Base-by-base conservation (phyloP, 257 asterid species). In the Nicotiana benthamiana region DNA sequence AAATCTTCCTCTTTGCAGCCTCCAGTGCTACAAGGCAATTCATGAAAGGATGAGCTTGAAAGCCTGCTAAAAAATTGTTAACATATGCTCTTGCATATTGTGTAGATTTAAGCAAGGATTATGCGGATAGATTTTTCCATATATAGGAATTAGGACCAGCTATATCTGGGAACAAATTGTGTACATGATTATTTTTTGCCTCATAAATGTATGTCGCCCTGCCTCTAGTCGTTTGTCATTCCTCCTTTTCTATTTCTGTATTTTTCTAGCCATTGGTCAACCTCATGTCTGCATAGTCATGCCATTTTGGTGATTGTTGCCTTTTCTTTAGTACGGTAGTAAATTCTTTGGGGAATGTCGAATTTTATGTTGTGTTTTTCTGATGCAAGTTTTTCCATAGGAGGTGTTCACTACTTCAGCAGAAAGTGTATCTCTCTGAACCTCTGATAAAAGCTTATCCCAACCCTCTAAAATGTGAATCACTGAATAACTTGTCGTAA, bases 1-100 rank as follows among this genome's bases (percentile, higher is more conserved):
- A 26, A 94, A 87, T 87, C 92, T 93, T 80, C 99, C 99, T 46
- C 97, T 95, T 12, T 95, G 99, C 92, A 93, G 99, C 82, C 96
- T 95, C 75, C 90, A 89, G 77, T 95, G 98, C 93, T 95, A 92
- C 90, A 93, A 91, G 89, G 98, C 96, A 30, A 87, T 95, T 77
- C 89, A 88, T 52, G 89, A 82, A 30, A 80, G 83, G 75, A 84
- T 85, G 81, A 17, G 68, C 80, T n/a, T 84, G 86, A 83, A 75
- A 79, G 75, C 92, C 82, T 89, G 91, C 88, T 89, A 72, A 82
- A 82, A 70, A 59, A n/a, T 27, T 27, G 34, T 57, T 28, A 18
- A 32, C 22, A 59, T 77, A 32, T 20, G 53, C 40, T 72, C 40
- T 72, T 72, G 60, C 60, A 72, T 12, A 72, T 70, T 46, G 60